Evolutionary conservation across 345 rosid species (phyloP).

Genomic region (Corchorus olitorius): DNA sequence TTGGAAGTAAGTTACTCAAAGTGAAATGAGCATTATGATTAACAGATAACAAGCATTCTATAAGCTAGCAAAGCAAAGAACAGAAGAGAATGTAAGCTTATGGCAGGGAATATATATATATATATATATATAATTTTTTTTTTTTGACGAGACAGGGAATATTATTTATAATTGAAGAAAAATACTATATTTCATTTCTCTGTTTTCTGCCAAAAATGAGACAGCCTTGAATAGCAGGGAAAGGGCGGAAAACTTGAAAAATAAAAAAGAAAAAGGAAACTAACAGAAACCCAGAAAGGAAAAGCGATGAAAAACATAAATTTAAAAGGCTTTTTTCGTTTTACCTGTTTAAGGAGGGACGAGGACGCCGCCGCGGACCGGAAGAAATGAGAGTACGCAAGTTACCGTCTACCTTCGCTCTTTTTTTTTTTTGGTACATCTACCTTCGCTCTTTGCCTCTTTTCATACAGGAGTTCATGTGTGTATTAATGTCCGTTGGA

Average conservation of each 20-base stretch:
- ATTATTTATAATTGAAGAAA: too few species aligned
- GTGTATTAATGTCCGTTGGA: slow-evolving; percentile 11
- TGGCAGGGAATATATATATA: too few species aligned
- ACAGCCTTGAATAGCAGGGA: slow-evolving; percentile 3
- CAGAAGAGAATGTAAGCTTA: neutral
- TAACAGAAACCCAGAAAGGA: slow-evolving; percentile 4
- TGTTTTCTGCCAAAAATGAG: too few species aligned
- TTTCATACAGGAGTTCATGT: neutral
- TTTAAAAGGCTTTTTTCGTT: neutral
- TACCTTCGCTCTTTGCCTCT: slow-evolving; percentile 5
- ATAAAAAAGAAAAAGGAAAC: neutral
- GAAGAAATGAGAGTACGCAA: slow-evolving; percentile 5
- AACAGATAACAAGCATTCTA: neutral
- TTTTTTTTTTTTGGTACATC: too few species aligned
- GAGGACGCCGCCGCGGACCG: slow-evolving; percentile 28
- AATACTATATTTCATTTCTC: too few species aligned
- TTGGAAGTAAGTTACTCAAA: neutral
- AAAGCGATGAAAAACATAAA: neutral
- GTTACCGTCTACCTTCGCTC: slow-evolving; percentile 18
- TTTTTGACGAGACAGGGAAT: too few species aligned
- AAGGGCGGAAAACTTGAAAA: neutral
- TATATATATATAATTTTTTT: too few species aligned
- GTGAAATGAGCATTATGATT: too few species aligned
- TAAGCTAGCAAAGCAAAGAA: neutral
- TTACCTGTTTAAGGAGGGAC: neutral